These are phyloP conservation scores for Colletotrichum sp. DNA, from an alignment of 2,329 filamentous ascomycete genomes.

Conservation along the genomic window DNA sequence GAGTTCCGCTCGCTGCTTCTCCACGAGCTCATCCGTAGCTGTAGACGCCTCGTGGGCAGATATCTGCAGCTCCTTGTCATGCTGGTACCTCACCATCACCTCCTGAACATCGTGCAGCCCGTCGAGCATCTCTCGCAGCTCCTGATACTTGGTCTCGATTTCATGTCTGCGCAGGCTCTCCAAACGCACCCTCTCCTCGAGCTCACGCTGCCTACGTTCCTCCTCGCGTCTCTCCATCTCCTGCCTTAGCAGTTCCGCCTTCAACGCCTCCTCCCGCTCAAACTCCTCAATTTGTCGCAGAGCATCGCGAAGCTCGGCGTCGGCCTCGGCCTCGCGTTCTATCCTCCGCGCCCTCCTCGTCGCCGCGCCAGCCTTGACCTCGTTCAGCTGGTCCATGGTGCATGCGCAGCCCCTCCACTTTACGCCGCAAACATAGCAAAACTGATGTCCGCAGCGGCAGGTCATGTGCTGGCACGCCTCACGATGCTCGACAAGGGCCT, in stretches of 20 bases:
- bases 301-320: slow-evolving; percentile 38
- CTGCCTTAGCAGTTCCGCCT: slow-evolving; percentile 42
- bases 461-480: slow-evolving; percentile 89
- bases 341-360: slow-evolving; percentile 37
- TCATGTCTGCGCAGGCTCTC: slow-evolving; percentile 46
- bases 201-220: slow-evolving; percentile 40
- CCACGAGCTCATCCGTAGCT: slow-evolving; percentile 33
- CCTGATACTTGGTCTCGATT: slow-evolving; percentile 42
- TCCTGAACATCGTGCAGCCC: slow-evolving; percentile 49
- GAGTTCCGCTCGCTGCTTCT: slow-evolving; percentile 37
- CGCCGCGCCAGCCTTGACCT: slow-evolving; percentile 42
- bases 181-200: slow-evolving; percentile 40
- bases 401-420: slow-evolving; percentile 79
- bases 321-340: slow-evolving; percentile 36
- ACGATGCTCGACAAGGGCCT: slow-evolving; percentile 75
- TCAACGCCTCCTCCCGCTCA: slow-evolving; percentile 49
- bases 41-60: slow-evolving; percentile 27
- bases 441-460: slow-evolving; percentile 80
- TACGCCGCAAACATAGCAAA: slow-evolving; percentile 81
- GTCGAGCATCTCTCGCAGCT: slow-evolving; percentile 39
- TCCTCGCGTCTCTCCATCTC: slow-evolving; percentile 41
- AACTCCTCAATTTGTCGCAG: slow-evolving; percentile 51
- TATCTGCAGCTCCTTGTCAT: slow-evolving; percentile 37
- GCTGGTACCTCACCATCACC: slow-evolving; percentile 39
- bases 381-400: slow-evolving; percentile 48